These are phyloP conservation scores for Aspergillus persii DNA, from an alignment of 2,329 filamentous ascomycete species.

Conservation along the genomic window DNA sequence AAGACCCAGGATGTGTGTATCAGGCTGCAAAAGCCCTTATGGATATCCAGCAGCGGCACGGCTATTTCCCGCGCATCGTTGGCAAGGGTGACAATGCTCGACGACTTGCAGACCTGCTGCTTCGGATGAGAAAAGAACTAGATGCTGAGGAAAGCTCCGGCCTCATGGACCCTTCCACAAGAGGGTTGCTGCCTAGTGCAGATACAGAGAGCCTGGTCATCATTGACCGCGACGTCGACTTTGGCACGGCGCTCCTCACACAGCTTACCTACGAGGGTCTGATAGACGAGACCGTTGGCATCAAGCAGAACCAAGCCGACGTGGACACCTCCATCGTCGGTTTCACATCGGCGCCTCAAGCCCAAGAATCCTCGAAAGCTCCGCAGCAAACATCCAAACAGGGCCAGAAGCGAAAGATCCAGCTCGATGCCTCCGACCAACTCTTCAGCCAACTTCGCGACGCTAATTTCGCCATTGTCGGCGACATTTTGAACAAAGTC, in stretches of 20 bases:
- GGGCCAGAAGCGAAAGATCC: constrained; percentile 80
- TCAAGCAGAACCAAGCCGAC: constrained; percentile 88
- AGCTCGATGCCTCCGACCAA: constrained; percentile 84
- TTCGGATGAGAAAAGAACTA: constrained; percentile 88
- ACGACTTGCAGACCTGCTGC: constrained; percentile 78
- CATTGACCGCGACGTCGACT: constrained; percentile 92
- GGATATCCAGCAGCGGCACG: constrained; percentile 87
- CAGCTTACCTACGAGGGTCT: constrained; percentile 96
- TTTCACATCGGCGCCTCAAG: constrained; percentile 55
- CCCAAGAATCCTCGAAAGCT: constrained; percentile 55
- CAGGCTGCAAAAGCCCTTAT: constrained; percentile 88
- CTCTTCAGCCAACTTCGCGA: constrained; percentile 85
- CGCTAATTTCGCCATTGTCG: constrained; percentile 93
- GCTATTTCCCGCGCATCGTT: constrained; percentile 88
- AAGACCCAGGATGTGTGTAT: constrained; percentile 88
- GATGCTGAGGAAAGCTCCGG: constrained; percentile 73
- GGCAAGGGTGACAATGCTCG: constrained; percentile 96
- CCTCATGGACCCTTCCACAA: constrained; percentile 51
- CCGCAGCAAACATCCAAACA: constrained; percentile 50
- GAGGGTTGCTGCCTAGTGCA: constrained; percentile 77
- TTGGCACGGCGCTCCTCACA: constrained; percentile 85
- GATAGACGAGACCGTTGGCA: constrained; percentile 89
- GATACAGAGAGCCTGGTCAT: constrained; percentile 88
- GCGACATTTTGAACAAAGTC: constrained; percentile 82
- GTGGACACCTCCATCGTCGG: constrained; percentile 89